Conservation (phyloP, 176 grass and related monocot genomes). For the sorghum (Sorghum bicolor) region DNA sequence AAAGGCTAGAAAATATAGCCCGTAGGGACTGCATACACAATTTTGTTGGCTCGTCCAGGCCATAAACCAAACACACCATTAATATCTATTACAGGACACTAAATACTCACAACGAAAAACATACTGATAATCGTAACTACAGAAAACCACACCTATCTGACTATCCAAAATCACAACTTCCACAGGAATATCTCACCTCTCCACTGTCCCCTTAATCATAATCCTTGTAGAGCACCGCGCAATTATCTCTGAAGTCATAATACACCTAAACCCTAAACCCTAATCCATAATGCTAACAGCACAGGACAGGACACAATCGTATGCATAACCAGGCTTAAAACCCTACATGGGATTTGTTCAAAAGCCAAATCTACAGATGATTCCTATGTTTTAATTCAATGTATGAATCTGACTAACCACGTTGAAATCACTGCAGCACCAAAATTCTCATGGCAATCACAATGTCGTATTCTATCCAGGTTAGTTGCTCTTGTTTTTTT, state of each 20-base stretch:
- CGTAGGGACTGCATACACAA: not conserved
- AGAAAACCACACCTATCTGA: not conserved
- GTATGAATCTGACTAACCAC: not conserved
- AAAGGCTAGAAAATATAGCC: not conserved
- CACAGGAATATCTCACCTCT: not conserved
- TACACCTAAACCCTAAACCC: too few relatives aligned
- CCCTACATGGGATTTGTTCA: not conserved
- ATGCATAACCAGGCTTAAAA: not conserved
- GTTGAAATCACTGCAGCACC: not conserved
- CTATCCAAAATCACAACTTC: not conserved
- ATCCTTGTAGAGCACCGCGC: not conserved
- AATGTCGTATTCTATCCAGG: not conserved
- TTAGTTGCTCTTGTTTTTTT: too few relatives aligned
- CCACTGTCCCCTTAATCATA: not conserved
- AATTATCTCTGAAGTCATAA: not conserved
- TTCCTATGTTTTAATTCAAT: not conserved
- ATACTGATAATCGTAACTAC: not conserved
- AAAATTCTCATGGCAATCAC: not conserved
- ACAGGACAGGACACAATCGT: not conserved
- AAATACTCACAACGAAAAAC: not conserved
- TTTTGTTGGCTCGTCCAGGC: not conserved
- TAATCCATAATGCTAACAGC: not conserved
- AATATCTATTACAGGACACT: not conserved
- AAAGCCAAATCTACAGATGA: not conserved
- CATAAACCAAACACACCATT: not conserved